Percentiles rank a stretch among this genome's conserved stretches.
These are phyloP conservation scores for Trametes villosa DNA, from an alignment of 768 basidiomycete genomes.

Conservation along the genomic window DNA sequence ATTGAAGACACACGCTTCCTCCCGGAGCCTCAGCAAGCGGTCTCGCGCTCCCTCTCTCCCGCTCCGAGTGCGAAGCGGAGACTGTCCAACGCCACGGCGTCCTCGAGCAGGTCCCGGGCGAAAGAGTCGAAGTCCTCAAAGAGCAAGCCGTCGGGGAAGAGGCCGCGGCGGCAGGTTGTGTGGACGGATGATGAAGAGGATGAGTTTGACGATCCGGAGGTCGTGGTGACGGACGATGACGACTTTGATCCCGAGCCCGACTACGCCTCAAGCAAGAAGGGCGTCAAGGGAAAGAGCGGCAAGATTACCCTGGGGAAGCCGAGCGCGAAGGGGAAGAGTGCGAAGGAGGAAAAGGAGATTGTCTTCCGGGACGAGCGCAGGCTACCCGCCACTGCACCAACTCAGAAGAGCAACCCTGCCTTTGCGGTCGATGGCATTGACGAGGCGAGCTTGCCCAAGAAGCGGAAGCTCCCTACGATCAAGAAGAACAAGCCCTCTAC, in stretches of 20 bases:
- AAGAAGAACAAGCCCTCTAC: slow-evolving; percentile 60
- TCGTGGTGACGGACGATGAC: slow-evolving; percentile 27
- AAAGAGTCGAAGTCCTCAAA: slow-evolving; percentile 12
- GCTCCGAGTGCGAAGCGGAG: not conserved
- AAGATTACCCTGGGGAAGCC: slow-evolving; percentile 35
- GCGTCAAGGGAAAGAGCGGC: slow-evolving; percentile 33
- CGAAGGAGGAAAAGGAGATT: slow-evolving; percentile 42
- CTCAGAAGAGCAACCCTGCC: not conserved
- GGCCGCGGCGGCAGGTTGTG: slow-evolving; percentile 17
- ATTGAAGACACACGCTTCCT: slow-evolving; percentile 32
- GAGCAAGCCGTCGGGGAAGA: slow-evolving; percentile 16
- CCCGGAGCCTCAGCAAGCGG: slow-evolving; percentile 12
- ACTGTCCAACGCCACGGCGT: not conserved
- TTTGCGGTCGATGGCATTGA: slow-evolving; percentile 32
- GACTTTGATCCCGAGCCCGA: slow-evolving; percentile 27
- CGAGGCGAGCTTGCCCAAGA: slow-evolving; percentile 49
- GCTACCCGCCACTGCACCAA: slow-evolving; percentile 18
- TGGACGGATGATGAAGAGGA: slow-evolving; percentile 29
- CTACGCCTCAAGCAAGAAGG: slow-evolving; percentile 26
- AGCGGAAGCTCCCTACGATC: slow-evolving; percentile 68
- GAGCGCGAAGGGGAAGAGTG: slow-evolving; percentile 26
- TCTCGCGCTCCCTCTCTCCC: slow-evolving; percentile 10
- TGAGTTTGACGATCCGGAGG: slow-evolving; percentile 34
- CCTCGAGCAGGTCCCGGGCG: slow-evolving; percentile 9
- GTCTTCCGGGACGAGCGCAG: slow-evolving; percentile 48